Percentiles rank a stretch among this genome's conserved stretches.
Conservation (phyloP, 164 flowering plant genomes). For the Hamamelis virginiana region DNA sequence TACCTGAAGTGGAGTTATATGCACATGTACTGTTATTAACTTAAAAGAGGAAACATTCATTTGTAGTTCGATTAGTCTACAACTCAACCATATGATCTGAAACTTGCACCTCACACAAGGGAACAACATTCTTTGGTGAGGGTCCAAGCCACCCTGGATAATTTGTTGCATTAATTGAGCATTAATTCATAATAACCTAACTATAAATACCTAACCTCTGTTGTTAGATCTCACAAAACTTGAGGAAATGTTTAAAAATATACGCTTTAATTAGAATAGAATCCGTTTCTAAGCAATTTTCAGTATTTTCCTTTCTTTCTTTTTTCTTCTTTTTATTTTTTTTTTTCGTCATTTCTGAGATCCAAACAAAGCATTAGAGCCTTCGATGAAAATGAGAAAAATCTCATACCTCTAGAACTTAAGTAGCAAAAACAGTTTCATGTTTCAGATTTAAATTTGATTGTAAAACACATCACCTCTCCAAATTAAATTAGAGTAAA, state of each 20-base stretch:
- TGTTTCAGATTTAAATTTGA: too few relatives aligned
- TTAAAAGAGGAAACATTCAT: neutral
- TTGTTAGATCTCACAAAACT: too few relatives aligned
- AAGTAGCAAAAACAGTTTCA: neutral
- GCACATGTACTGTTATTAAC: slow-evolving; percentile 15
- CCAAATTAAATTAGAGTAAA: neutral
- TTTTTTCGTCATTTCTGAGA: too few relatives aligned
- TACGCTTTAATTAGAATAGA: too few relatives aligned
- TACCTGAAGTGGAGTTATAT: slow-evolving; percentile 1
- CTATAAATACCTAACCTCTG: too few relatives aligned
- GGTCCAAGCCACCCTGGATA: slow-evolving; percentile 27
- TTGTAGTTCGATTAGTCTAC: slow-evolving; percentile 7
- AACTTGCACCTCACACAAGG: slow-evolving; percentile 6
- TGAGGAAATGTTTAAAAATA: too few relatives aligned
- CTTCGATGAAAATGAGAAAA: neutral
- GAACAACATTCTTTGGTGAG: slow-evolving; percentile 12
- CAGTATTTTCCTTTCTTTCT: too few relatives aligned
- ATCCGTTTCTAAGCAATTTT: too few relatives aligned
- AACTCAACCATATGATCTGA: slow-evolving; percentile 5
- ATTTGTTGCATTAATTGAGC: too few relatives aligned
- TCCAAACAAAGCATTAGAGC: neutral
- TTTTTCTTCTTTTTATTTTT: too few relatives aligned
- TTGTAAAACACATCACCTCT: neutral
- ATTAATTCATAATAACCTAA: too few relatives aligned
- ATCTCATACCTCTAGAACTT: neutral